phyloP scores from a whole-genome alignment of 441 rosid species.

The Codiaeum variegatum region DNA sequence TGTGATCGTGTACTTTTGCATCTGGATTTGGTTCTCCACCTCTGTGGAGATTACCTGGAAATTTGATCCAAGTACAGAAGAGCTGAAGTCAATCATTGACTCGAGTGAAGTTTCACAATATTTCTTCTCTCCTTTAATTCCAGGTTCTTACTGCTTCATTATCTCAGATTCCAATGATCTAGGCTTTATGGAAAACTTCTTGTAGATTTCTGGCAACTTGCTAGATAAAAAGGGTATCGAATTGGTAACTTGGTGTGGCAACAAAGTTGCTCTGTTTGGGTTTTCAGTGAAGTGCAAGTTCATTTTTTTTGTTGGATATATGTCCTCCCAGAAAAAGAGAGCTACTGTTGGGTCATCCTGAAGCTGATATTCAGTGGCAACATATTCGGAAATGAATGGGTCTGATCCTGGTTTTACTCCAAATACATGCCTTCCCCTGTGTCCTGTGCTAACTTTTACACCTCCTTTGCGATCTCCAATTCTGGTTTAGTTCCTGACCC shows the following conservation, averaged over 20 bases:
- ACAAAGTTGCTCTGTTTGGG: conserved; percentile 39
- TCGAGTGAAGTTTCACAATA: conserved; percentile 71
- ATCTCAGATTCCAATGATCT: conserved; percentile 53
- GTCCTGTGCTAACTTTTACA: conserved; percentile 46
- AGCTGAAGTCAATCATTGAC: conserved; percentile 68
- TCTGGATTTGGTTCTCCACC: conserved; percentile 30
- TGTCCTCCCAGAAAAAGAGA: conserved; percentile 66
- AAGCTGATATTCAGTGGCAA: conserved; percentile 55
- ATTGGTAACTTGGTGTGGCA: conserved; percentile 48
- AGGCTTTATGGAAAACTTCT: conserved; percentile 39
- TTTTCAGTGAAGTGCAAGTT: conserved; percentile 45
- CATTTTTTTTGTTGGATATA: conserved; percentile 46
- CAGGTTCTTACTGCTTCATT: conserved; percentile 49
- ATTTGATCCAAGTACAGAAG: conserved; percentile 50
- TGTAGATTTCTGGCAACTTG: conserved; percentile 45
- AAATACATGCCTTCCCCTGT: conserved; percentile 55
- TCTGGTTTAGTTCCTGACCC: conserved; percentile 35
- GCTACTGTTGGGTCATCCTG: conserved; percentile 50
- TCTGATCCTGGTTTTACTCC: conserved; percentile 36
- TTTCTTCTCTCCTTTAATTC: conserved; percentile 63
- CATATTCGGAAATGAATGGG: conserved; percentile 41
- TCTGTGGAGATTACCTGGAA: conserved; percentile 57
- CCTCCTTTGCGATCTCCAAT: conserved; percentile 74
- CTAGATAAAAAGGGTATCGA: conserved; percentile 62
- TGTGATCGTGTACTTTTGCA: conserved; percentile 39